Conservation (phyloP, 2,329 filamentous ascomycete species). For the Calonectria fujianensis region DNA sequence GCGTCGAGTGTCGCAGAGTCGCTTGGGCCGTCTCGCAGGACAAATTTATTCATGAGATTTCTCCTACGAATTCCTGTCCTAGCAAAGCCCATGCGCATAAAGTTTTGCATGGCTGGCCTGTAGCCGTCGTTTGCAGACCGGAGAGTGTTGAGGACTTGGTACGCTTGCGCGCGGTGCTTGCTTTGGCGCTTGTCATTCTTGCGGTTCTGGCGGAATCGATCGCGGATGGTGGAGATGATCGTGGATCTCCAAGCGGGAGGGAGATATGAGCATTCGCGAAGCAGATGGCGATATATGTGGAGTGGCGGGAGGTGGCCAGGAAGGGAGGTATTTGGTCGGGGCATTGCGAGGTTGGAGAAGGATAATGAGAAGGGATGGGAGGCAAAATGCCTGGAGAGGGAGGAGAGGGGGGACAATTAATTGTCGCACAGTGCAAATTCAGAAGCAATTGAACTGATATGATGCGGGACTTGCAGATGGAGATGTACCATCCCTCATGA, state of each 20-base stretch:
- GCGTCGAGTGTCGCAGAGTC: constrained; percentile 65
- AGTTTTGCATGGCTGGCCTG: constrained; percentile 64
- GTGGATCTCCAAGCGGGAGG: constrained; percentile 69
- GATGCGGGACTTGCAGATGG: background rate
- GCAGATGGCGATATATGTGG: constrained; percentile 74
- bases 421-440: constrained; percentile 10
- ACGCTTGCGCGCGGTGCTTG: constrained; percentile 63
- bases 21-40: constrained; percentile 60
- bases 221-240: constrained; percentile 65
- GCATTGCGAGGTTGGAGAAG: constrained; percentile 50
- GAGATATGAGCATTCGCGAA: constrained; percentile 77
- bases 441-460: background rate
- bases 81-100: constrained; percentile 72
- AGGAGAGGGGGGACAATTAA: background rate
- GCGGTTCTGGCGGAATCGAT: constrained; percentile 67
- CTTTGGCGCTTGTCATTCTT: constrained; percentile 54
- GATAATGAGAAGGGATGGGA: background rate
- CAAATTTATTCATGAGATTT: constrained; percentile 65
- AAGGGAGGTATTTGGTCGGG: constrained; percentile 53
- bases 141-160: constrained; percentile 67
- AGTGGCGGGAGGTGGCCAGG: constrained; percentile 53
- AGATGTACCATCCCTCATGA: background rate
- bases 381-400: constrained; percentile 37
- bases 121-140: constrained; percentile 73
- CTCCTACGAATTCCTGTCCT: constrained; percentile 71